Percentiles rank a stretch among this genome's conserved stretches.
These are phyloP conservation scores for Paraphoma sp. DNA, from an alignment of 2,329 filamentous ascomycete species.

Conservation along the genomic window DNA sequence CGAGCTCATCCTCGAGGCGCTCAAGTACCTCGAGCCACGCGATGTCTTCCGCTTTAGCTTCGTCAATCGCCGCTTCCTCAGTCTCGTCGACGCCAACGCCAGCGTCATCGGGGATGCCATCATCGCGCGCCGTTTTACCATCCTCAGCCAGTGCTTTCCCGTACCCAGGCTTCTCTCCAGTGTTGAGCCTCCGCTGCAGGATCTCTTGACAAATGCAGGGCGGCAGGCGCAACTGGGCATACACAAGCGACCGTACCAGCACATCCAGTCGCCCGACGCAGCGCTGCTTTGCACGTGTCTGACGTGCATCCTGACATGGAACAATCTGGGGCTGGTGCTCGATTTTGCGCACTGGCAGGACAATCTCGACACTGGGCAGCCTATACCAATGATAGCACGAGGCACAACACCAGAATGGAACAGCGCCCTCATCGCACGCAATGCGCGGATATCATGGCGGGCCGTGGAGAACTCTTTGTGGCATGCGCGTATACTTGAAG, in stretches of 20 bases:
- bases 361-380: conserved; percentile 58
- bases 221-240: conserved; percentile 55
- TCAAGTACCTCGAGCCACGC: conserved; percentile 57
- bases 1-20: conserved; percentile 59
- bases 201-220: conserved; percentile 49
- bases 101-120: conserved; percentile 53
- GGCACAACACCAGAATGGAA: conserved; percentile 61
- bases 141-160: conserved; percentile 60
- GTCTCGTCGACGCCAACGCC: conserved; percentile 56
- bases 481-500: conserved; percentile 59
- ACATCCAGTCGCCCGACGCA: conserved; percentile 57
- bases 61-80: conserved; percentile 51
- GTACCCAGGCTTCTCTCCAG: conserved; percentile 56
- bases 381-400: conserved; percentile 60
- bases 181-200: conserved; percentile 46
- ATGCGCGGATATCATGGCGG: conserved; percentile 54
- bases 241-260: conserved; percentile 60
- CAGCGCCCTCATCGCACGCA: conserved; percentile 49
- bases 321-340: conserved; percentile 60
- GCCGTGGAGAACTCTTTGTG: conserved; percentile 58
- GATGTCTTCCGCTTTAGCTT: conserved; percentile 58
- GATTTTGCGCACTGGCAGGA: conserved; percentile 65
- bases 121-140: conserved; percentile 56
- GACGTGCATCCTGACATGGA: conserved; percentile 64
- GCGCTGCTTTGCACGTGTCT: conserved; percentile 63